A percentile compares a stretch with the other conserved stretches of the same genome.
Conservation (phyloP, 306 rosid genomes). For the Elaeagnus macrophylla region DNA sequence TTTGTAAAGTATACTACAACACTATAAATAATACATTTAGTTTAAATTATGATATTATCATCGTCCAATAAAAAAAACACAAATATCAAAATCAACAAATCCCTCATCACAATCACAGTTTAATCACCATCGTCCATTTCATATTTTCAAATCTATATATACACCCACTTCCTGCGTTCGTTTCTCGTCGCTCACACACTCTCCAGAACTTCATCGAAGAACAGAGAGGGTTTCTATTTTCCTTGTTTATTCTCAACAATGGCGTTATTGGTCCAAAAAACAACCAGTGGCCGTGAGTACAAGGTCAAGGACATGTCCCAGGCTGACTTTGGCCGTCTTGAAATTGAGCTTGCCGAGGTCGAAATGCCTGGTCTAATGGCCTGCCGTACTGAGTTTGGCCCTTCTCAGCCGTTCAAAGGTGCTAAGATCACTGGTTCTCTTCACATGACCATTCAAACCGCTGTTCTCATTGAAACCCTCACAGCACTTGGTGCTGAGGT, state of each 20-base stretch:
- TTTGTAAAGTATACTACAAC: too few relatives aligned
- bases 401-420: conserved; percentile 59
- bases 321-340: conserved; percentile 58
- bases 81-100: too few relatives aligned
- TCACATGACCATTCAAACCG: conserved; percentile 88
- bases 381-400: conserved; percentile 46
- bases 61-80: too few relatives aligned
- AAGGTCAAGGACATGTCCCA: conserved; percentile 69
- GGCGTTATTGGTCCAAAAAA: conserved; percentile 52
- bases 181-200: too few relatives aligned
- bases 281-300: conserved; percentile 53
- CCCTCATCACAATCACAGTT: too few relatives aligned
- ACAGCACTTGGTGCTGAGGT: conserved; percentile 89
- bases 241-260: conserved; percentile 11
- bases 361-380: conserved; percentile 79
- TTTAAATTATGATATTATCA: too few relatives aligned
- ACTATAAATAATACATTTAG: too few relatives aligned
- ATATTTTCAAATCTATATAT: too few relatives aligned
- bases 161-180: too few relatives aligned
- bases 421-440: conserved; percentile 68
- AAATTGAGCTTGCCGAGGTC: conserved; percentile 59
- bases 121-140: too few relatives aligned
- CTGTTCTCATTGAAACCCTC: conserved; percentile 84
- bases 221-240: too few relatives aligned
- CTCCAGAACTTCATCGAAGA: too few relatives aligned